Conservation (phyloP, 2,329 filamentous ascomycete species). For the Alternaria triticina region DNA sequence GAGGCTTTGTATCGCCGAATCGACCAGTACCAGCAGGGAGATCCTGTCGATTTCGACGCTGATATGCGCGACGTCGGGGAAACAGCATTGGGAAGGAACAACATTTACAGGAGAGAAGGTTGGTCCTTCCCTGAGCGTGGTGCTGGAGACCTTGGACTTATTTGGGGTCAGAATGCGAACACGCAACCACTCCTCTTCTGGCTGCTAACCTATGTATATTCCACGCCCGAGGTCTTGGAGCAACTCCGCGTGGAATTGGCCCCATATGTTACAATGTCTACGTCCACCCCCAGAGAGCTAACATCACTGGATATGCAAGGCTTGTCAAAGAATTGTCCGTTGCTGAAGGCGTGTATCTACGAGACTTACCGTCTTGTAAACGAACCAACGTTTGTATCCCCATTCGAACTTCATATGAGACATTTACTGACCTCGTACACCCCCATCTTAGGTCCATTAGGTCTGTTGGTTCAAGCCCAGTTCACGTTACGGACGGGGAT, state of each 20-base stretch:
- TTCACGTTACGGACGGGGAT: background rate
- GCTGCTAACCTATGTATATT: slow-evolving; percentile 24
- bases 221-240: background rate
- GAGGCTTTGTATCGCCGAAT: slow-evolving; percentile 38
- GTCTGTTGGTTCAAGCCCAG: background rate
- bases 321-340: background rate
- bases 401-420: background rate
- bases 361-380: slow-evolving; percentile 35
- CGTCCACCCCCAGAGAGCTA: background rate
- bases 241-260: background rate
- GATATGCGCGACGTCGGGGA: slow-evolving; percentile 44
- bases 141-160: slow-evolving; percentile 49
- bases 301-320: slow-evolving; percentile 5
- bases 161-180: slow-evolving; percentile 64
- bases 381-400: slow-evolving; percentile 2
- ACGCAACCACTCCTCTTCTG: slow-evolving; percentile 52
- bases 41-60: slow-evolving; percentile 41
- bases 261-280: background rate
- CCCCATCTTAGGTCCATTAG: background rate
- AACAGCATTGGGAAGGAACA: slow-evolving; percentile 38
- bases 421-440: background rate
- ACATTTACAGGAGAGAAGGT: slow-evolving; percentile 36
- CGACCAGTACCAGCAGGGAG: slow-evolving; percentile 24
- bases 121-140: slow-evolving; percentile 34
- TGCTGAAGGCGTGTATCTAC: background rate